Base-by-base conservation (phyloP, 768 basidiomycete species). In the Chalciporus chontae region DNA sequence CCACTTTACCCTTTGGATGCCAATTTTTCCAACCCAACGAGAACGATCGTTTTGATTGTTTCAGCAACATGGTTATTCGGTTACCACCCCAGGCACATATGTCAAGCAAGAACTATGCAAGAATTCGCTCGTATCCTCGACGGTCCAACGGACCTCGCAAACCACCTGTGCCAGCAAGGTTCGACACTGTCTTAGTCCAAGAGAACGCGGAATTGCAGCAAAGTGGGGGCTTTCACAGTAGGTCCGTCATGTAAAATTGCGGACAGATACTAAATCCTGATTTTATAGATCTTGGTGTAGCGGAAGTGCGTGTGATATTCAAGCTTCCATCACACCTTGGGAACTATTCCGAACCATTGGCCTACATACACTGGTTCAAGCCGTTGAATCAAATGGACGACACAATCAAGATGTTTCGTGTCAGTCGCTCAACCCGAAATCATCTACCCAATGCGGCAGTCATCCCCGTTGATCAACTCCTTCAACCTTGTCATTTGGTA, bases 241-340 rank as follows among this genome's bases (percentile, higher is more conserved):
- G 21, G 11, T n/a, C 32, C 7, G 26, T 26, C 26, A 26, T 26
- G 26, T 26, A 4, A 26, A 26, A 26, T 26, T 6, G 26, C 3
- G 26, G 26, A 26, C 26, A 26, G 26, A 26, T 26, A 26, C 26
- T 26, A 26, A 26, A 6, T 26, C 26, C 26, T 26, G 26, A 26
- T 26, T 26, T 26, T 26, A 26, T 26, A 65, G 67, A 59, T 6
- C 45, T 63, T 9, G 52, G 52, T 3, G 44, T 66, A 24, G 64
- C 62, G 6, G 63, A 64, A 43, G 57, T 68, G 8, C 53, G 55
- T 17, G 62, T 54, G 11, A 64, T 69, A 10, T 69, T 69, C 41
- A 40, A 51, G 34, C 52, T 67, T 8, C 64, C 62, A 9, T n/a
- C 32, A 5, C 32, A 55, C 13, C 58, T 47, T 9, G 51, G 47